These are phyloP conservation scores for Rhododendron molle DNA, from an alignment of 148 eudicot genomes.

Conservation along the genomic window DNA sequence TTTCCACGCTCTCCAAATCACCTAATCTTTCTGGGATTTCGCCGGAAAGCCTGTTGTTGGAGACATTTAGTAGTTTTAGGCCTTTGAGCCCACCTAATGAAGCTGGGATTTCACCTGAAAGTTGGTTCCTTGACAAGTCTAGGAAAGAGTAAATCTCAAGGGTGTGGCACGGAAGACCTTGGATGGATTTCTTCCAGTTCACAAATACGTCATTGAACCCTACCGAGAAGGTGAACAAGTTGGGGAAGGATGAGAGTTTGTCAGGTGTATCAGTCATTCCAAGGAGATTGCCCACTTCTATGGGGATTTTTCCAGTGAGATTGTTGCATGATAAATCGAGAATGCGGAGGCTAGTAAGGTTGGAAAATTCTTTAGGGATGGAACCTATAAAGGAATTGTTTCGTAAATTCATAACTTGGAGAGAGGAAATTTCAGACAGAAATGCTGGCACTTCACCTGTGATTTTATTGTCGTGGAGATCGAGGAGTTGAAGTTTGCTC, in stretches of 20 bases:
- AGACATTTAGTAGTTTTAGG: conserved; percentile 43
- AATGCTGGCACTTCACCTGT: conserved; percentile 33
- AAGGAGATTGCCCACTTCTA: conserved; percentile 27
- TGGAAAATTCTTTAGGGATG: conserved; percentile 32
- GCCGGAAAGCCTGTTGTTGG: conserved; percentile 33
- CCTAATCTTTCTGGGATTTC: conserved; percentile 37
- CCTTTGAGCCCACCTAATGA: conserved; percentile 42
- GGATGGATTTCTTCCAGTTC: conserved; percentile 49
- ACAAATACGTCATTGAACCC: conserved; percentile 39
- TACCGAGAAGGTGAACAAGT: conserved; percentile 30
- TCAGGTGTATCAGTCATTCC: conserved; percentile 41
- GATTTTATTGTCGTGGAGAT: conserved; percentile 45
- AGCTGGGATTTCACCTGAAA: conserved; percentile 34
- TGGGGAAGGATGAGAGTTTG: conserved; percentile 19
- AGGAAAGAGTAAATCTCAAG: conserved; percentile 46
- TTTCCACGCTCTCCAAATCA: conserved; percentile 34
- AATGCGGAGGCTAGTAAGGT: conserved; percentile 39
- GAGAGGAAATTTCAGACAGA: conserved; percentile 25
- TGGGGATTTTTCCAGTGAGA: conserved; percentile 30
- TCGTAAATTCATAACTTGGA: conserved; percentile 40
- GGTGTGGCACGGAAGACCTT: conserved; percentile 34
- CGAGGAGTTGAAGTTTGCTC: conserved; percentile 40
- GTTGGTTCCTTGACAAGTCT: conserved; percentile 43
- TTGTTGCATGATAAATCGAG: conserved; percentile 46
- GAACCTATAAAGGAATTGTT: conserved; percentile 43